Conservation (phyloP, 2,329 filamentous ascomycete species). For the Magnaporthiopsis poae region DNA sequence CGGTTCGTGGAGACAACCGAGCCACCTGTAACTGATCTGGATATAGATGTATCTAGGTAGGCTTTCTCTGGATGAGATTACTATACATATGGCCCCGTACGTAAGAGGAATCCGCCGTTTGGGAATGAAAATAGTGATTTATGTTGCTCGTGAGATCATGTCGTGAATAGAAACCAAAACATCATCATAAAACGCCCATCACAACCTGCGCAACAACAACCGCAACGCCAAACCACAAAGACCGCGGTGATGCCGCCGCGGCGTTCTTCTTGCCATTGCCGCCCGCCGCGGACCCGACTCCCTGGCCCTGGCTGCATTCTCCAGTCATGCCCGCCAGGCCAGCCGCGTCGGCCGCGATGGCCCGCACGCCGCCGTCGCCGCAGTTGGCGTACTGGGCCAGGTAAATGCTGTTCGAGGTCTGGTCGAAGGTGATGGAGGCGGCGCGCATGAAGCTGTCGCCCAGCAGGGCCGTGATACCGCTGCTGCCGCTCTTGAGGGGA, state of each 20-base stretch:
- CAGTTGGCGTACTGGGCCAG: constrained; percentile 24
- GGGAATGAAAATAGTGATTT: not conserved
- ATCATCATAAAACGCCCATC: not conserved
- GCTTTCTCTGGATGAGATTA: not conserved
- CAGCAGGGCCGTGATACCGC: constrained; percentile 16
- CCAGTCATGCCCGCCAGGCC: constrained; percentile 12
- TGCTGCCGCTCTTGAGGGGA: constrained; percentile 15
- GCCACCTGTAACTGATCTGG: not conserved
- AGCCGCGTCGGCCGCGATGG: constrained; percentile 14
- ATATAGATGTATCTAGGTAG: not conserved
- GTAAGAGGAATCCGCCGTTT: not conserved
- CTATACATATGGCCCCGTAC: not conserved
- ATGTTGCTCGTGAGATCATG: not conserved
- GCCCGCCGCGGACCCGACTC: not conserved
- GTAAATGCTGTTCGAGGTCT: constrained; percentile 21
- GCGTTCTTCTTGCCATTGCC: constrained; percentile 7
- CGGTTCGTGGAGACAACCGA: not conserved
- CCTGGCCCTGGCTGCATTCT: constrained; percentile 12
- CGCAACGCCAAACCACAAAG: not conserved
- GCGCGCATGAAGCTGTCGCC: constrained; percentile 24
- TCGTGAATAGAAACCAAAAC: not conserved
- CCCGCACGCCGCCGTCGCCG: constrained; percentile 16
- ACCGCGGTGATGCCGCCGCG: not conserved
- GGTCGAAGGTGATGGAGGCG: constrained; percentile 24
- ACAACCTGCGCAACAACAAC: not conserved